Base-by-base conservation (phyloP, 2,329 filamentous ascomycete species). In the Fulvia fulva region DNA sequence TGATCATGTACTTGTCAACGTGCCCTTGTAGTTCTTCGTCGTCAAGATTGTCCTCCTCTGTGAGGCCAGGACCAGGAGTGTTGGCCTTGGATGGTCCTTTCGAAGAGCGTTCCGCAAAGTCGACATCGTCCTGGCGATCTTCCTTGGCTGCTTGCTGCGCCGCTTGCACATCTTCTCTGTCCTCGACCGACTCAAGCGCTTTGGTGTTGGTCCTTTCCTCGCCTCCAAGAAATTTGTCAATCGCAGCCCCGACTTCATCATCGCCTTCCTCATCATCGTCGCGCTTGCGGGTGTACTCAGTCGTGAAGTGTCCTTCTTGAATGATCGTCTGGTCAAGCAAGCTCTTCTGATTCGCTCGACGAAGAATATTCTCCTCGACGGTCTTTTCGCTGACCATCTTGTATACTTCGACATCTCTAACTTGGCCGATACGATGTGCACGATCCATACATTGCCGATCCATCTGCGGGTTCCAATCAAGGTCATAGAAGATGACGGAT, bases 401-500 rank as follows among this genome's bases (percentile, higher is more conserved):
- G 77, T 97, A 99, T 59, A 99, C 97, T 73, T 97, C 93, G 30
- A 99, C 94, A 72, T 99, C 94, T 28, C 94, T 87, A 0, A 94
- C 97, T 74, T 99, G 94, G 1, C 94, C 94, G 65, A 99, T 99
- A 65, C 94, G 90, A 76, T 99, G 94, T 68, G 91, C 95, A 68
- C 94, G 86, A 73, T 99, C 95, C 76, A 99, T 95, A 69, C 94
- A 99, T 75, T 99, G 94, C 75, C 96, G 96, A 78, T 99, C 94
- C 94, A 99, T 99, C 53, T 95, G 94, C 0, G 94, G 94, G 69
- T 99, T 99, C 95, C 95, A 99, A 73, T 99, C 94, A 59, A 97
- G 87, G 70, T 99, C 94, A 75, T 97, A 99, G 75, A 99, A 99
- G 65, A 99, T 97, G 68, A 99, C 94, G 0, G 92, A 96, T 73